These are phyloP conservation scores for Ceratocystis harringtonii DNA, from an alignment of 2,329 filamentous ascomycete species.

Conservation along the genomic window DNA sequence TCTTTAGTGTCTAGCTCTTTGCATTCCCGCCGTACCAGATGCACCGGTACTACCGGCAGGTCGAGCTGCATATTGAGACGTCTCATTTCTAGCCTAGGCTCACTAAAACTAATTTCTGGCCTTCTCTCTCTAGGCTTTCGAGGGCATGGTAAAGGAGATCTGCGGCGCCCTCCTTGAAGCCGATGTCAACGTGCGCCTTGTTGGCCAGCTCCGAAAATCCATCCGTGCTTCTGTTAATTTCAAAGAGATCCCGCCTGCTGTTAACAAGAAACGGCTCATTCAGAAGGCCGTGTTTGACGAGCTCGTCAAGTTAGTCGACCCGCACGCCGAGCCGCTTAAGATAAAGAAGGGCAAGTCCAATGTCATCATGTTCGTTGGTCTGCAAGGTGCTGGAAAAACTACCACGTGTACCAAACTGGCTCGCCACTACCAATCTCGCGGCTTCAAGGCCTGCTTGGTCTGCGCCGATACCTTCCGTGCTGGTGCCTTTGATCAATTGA, in stretches of 20 bases:
- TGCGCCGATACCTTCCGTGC: conserved; percentile 98
- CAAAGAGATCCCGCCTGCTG: conserved; percentile 74
- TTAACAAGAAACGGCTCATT: conserved; percentile 97
- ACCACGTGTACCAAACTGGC: conserved; percentile 97
- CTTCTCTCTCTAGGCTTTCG: conserved; percentile 54
- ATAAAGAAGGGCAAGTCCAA: conserved; percentile 93
- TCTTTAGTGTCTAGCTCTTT: too few species aligned
- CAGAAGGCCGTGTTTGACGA: conserved; percentile 97
- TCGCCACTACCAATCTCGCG: conserved; percentile 81
- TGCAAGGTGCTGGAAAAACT: conserved; percentile 95
- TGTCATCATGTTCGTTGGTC: conserved; percentile 98
- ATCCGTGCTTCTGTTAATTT: conserved; percentile 89
- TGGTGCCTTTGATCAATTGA: conserved; percentile 94
- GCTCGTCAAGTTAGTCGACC: conserved; percentile 87
- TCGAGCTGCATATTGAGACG: background rate
- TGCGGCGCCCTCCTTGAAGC: conserved; percentile 89
- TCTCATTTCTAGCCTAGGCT: background rate
- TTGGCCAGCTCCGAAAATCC: conserved; percentile 78
- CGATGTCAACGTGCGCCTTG: conserved; percentile 92
- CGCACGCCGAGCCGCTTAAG: conserved; percentile 88
- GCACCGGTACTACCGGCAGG: background rate
- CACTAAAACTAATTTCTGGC: conserved; percentile 10
- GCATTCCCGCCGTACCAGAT: background rate
- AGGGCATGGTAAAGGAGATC: conserved; percentile 97
- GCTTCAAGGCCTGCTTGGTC: conserved; percentile 84